Conservation (phyloP, 306 rosid species). For the Carpinus fangiana region DNA sequence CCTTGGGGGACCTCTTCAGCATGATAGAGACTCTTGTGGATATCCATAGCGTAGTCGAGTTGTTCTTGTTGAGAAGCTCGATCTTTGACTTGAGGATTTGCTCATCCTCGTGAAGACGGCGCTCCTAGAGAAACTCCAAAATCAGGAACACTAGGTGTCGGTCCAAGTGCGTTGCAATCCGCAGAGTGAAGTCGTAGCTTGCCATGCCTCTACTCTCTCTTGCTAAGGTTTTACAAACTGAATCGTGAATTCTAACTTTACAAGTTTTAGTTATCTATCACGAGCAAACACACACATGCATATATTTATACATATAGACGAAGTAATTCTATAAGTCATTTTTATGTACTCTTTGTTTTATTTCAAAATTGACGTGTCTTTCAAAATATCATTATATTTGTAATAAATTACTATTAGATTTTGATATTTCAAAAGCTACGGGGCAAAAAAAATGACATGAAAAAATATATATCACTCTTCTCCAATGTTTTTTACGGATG, state of each 20-base stretch:
- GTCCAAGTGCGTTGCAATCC: conserved; percentile 81
- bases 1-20: conserved; percentile 88
- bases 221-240: not conserved
- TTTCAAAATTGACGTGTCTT: too few species aligned
- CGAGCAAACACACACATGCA: too few species aligned
- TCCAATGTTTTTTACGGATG: too few species aligned
- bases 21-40: conserved; percentile 82
- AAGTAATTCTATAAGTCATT: too few species aligned
- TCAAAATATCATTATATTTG: too few species aligned
- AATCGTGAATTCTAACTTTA: not conserved
- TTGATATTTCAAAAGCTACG: too few species aligned
- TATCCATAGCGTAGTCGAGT: conserved; percentile 94
- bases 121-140: conserved; percentile 84
- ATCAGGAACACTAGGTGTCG: conserved; percentile 85
- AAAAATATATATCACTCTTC: too few species aligned
- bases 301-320: too few species aligned
- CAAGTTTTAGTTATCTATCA: not conserved
- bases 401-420: too few species aligned
- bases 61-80: conserved; percentile 83
- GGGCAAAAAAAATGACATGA: too few species aligned
- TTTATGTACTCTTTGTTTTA: too few species aligned
- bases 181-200: conserved; percentile 75
- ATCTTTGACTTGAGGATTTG: conserved; percentile 86
- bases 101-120: conserved; percentile 63
- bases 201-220: conserved; percentile 48